phyloP scores from a whole-genome alignment of 2,329 filamentous ascomycete species.

The Trichoderma afroharzianum region DNA sequence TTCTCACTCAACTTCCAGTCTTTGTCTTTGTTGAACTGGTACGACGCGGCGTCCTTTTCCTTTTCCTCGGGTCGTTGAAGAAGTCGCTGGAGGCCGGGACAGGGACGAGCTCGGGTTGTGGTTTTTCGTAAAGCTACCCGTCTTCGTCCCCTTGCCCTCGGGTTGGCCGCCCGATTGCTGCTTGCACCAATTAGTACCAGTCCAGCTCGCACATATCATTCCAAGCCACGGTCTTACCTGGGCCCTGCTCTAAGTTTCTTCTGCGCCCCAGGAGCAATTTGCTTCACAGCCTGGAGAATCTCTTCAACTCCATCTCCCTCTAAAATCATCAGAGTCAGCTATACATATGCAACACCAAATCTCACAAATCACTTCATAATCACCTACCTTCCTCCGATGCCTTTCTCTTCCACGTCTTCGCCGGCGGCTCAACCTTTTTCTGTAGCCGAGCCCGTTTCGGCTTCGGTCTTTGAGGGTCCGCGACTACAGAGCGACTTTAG shows the following conservation, averaged over 20 bases:
- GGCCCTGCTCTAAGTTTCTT: background rate
- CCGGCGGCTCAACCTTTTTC: slow-evolving; percentile 18
- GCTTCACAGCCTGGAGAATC: background rate
- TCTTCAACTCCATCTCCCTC: background rate
- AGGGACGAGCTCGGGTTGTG: no score
- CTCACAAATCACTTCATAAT: no score
- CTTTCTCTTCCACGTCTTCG: slow-evolving; percentile 28
- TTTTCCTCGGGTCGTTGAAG: slow-evolving; percentile 6
- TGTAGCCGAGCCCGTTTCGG: no score
- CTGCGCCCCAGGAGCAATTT: background rate
- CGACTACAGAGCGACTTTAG: background rate
- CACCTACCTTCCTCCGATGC: slow-evolving; percentile 22
- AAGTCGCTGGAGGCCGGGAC: slow-evolving; percentile 12
- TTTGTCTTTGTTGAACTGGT: background rate
- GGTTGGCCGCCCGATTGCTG: background rate
- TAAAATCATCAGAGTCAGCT: background rate
- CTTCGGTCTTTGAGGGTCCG: no score
- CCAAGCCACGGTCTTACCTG: background rate
- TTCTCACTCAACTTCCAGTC: slow-evolving; percentile 8
- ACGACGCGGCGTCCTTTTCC: background rate
- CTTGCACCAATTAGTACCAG: background rate
- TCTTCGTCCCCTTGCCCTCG: no score
- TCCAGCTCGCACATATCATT: background rate
- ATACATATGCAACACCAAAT: no score
- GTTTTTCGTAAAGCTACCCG: no score